Conservation (phyloP, 345 rosid genomes). For the Pistacia vera region DNA sequence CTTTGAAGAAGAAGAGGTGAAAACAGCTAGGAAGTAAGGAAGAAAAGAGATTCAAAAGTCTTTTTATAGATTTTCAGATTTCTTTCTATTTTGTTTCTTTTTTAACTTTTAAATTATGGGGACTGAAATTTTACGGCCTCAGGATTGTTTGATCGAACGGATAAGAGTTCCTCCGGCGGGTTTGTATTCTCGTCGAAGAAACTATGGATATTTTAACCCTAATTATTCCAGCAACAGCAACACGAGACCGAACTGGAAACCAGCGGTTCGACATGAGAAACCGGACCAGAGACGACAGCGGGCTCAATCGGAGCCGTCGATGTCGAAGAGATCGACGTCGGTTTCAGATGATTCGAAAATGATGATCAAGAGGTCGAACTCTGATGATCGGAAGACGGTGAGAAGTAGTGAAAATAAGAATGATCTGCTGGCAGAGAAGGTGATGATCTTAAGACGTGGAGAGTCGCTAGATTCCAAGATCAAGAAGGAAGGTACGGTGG, state of each 20-base stretch:
- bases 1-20: background rate
- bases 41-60: conserved; percentile 4
- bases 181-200: conserved; percentile 49
- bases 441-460: conserved; percentile 50
- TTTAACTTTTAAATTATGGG: conserved; percentile 51
- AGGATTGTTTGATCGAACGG: conserved; percentile 53
- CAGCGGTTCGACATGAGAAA: conserved; percentile 33
- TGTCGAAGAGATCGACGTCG: conserved; percentile 28
- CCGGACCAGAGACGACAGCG: conserved; percentile 26
- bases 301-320: conserved; percentile 37
- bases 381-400: conserved; percentile 29
- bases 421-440: conserved; percentile 42
- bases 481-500: conserved; percentile 30
- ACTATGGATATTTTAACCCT: conserved; percentile 28
- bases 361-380: conserved; percentile 3
- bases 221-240: conserved; percentile 3
- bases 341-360: background rate
- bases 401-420: background rate
- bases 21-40: background rate
- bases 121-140: conserved; percentile 80
- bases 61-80: background rate
- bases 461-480: conserved; percentile 55
- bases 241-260: conserved; percentile 42
- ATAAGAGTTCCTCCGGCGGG: conserved; percentile 47
- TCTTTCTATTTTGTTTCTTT: background rate